A percentile compares a stretch with the other conserved stretches of the same genome.
Evolutionary conservation across 768 basidiomycete genomes (phyloP).

Genomic region (Candolleomyces eurysporus): DNA sequence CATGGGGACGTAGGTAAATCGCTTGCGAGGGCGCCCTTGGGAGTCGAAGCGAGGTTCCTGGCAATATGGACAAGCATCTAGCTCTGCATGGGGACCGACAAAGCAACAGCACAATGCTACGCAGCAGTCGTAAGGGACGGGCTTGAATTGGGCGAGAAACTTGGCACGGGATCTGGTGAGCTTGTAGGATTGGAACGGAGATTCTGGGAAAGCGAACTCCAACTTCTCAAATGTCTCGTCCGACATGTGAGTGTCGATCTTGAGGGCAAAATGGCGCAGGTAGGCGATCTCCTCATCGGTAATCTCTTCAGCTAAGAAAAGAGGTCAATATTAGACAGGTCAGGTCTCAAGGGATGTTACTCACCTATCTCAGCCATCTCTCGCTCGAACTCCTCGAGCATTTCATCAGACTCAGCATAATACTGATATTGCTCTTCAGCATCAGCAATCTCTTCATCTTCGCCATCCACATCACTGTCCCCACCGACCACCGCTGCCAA

Average conservation of each 20-base stretch:
- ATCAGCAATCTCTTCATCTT: not conserved
- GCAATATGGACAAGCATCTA: conserved; percentile 30
- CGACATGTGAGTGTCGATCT: not conserved
- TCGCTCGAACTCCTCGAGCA: not conserved
- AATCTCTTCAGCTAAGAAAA: not conserved
- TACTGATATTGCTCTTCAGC: not conserved
- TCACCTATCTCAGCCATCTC: not conserved
- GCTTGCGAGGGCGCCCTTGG: conserved; percentile 19
- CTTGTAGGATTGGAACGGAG: not conserved
- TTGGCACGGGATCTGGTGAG: conserved; percentile 10
- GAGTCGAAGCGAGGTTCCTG: conserved; percentile 7
- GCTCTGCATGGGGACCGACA: conserved; percentile 20
- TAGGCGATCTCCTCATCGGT: not conserved
- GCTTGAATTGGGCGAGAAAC: conserved; percentile 29
- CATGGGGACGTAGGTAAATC: conserved; percentile 34
- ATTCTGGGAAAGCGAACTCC: not conserved
- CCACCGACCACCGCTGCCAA: not conserved
- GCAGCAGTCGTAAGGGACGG: conserved; percentile 23
- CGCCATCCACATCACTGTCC: not conserved
- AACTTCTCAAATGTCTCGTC: not conserved
- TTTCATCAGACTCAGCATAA: not conserved
- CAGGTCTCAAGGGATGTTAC: not conserved
- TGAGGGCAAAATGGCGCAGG: not conserved
- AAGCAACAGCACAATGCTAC: conserved; percentile 17
- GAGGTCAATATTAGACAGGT: not conserved